Percentiles rank a stretch among this genome's conserved stretches.
Conservation (phyloP, 495 filamentous ascomycete species). For the Ascobolus immersus region DNA sequence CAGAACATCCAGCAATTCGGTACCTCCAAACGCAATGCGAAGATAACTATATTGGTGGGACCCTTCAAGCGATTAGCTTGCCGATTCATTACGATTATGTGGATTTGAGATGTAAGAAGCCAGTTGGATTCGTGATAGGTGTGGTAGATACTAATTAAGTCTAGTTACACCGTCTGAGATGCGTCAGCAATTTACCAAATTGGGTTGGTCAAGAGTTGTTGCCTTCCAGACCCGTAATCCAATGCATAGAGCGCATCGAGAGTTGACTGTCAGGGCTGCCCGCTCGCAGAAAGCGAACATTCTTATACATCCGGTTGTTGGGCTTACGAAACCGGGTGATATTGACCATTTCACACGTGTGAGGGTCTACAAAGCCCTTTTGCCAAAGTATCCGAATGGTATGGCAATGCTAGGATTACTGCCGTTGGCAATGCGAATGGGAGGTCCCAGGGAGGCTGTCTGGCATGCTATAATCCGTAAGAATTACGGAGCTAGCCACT, state of each 20-base stretch:
- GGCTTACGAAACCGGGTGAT: slow-evolving; percentile 92
- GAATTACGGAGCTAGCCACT: slow-evolving; percentile 96
- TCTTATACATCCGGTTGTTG: slow-evolving; percentile 95
- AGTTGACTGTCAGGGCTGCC: slow-evolving; percentile 88
- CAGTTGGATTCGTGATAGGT: neutral
- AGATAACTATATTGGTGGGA: slow-evolving; percentile 86
- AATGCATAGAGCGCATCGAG: slow-evolving; percentile 95
- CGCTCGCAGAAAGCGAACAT: slow-evolving; percentile 90
- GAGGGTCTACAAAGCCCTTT: slow-evolving; percentile 87
- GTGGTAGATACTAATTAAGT: slow-evolving; percentile 5
- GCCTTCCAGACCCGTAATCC: slow-evolving; percentile 98
- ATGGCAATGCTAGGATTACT: slow-evolving; percentile 96
- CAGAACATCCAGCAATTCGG: slow-evolving; percentile 72
- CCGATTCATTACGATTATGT: slow-evolving; percentile 98
- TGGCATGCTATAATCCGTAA: slow-evolving; percentile 99
- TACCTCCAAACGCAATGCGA: slow-evolving; percentile 57
- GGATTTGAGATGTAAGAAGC: slow-evolving; percentile 57
- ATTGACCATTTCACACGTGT: slow-evolving; percentile 99
- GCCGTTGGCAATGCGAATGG: slow-evolving; percentile 96
- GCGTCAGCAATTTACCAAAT: slow-evolving; percentile 91
- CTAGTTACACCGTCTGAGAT: slow-evolving; percentile 82
- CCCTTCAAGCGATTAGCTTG: slow-evolving; percentile 77
- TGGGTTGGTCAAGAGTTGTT: slow-evolving; percentile 87
- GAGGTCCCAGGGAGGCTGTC: slow-evolving; percentile 89
- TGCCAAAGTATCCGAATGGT: slow-evolving; percentile 93